Conservation (phyloP, 495 filamentous ascomycete species). For the Sphaerosporella brunnea region DNA sequence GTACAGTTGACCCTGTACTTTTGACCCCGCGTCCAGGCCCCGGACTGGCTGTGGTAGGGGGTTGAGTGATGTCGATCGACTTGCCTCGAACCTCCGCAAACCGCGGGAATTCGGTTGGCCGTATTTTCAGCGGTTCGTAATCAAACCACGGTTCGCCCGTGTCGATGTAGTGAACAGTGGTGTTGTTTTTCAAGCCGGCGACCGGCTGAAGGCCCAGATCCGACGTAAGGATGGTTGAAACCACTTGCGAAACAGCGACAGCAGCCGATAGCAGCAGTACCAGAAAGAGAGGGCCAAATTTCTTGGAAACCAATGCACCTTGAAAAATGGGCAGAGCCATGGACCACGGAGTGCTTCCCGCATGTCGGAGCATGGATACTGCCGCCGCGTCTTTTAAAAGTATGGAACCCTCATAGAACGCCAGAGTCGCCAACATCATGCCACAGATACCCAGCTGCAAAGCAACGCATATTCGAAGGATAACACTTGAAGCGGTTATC, state of each 20-base stretch:
- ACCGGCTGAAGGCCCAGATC: neutral
- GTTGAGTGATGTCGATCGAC: neutral
- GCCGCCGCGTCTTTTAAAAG: neutral
- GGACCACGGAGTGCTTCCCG: neutral
- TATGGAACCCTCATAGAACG: neutral
- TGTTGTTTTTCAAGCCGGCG: neutral
- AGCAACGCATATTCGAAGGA: neutral
- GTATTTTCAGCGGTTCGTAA: neutral
- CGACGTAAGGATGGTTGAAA: neutral
- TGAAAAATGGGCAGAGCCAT: neutral
- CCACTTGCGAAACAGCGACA: neutral
- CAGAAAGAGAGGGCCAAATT: neutral
- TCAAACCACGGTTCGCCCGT: neutral
- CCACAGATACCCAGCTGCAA: neutral
- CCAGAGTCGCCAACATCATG: conserved; percentile 1
- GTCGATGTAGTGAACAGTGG: neutral
- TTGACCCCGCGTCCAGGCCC: neutral
- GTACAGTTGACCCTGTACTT: neutral
- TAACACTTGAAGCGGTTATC: neutral
- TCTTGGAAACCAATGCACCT: neutral
- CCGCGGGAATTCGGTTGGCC: neutral
- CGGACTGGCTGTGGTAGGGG: neutral
- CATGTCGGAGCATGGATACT: neutral
- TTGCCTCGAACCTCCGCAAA: neutral
- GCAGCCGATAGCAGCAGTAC: neutral